phyloP scores from a whole-genome alignment of 768 basidiomycete genomes.

The Asterophora lycoperdoides region DNA sequence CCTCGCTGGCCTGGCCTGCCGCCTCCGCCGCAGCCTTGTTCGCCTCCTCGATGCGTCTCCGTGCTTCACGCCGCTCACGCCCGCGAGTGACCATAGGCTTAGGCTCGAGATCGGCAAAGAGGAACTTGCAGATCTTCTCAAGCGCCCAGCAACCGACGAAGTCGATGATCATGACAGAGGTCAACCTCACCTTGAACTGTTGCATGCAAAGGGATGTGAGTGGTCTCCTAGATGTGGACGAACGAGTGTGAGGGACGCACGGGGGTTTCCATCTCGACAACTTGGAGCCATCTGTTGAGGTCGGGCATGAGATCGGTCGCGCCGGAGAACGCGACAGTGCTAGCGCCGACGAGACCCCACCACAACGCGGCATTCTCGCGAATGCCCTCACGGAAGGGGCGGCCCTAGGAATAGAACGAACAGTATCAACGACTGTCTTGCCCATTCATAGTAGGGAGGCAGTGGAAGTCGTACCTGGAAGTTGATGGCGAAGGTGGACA shows the following conservation, averaged over 20 bases:
- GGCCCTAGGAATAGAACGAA: conserved; percentile 48
- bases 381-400: conserved; percentile 98
- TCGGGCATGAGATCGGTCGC: conserved; percentile 95
- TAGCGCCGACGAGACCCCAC: conserved; percentile 88
- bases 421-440: not conserved
- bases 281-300: conserved; percentile 93
- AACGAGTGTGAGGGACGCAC: conserved; percentile 44
- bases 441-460: not conserved
- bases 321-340: conserved; percentile 88
- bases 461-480: conserved; percentile 62
- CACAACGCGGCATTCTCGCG: conserved; percentile 92
- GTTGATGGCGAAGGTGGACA: conserved; percentile 98
- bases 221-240: not conserved
- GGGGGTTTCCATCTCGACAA: conserved; percentile 78
- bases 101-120: conserved; percentile 88
- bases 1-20: conserved; percentile 4
- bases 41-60: conserved; percentile 38
- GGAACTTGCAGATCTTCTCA: conserved; percentile 74
- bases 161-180: conserved; percentile 79
- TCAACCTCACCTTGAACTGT: conserved; percentile 83
- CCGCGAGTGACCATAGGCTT: conserved; percentile 82
- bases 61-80: conserved; percentile 71
- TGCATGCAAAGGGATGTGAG: too few relatives aligned
- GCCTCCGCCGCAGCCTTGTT: conserved; percentile 2
- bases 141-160: conserved; percentile 85